These are phyloP conservation scores for Fusarium caatingaense DNA, from an alignment of 2,329 filamentous ascomycete genomes.

Conservation along the genomic window DNA sequence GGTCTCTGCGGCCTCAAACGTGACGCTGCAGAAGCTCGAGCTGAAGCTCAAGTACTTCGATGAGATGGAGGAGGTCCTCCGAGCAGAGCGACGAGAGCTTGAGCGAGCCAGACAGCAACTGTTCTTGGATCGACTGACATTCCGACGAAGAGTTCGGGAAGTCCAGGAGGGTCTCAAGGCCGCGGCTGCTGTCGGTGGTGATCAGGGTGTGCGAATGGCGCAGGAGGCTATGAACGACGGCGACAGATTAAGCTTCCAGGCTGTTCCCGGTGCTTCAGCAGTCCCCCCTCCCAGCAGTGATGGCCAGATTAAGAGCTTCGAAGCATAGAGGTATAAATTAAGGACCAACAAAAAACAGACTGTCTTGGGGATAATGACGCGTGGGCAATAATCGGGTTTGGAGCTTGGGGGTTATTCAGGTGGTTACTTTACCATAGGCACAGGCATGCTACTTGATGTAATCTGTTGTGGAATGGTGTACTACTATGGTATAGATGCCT, in stretches of 20 bases:
- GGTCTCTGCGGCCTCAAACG: constrained; percentile 90
- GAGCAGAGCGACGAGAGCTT: constrained; percentile 91
- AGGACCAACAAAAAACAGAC: not conserved
- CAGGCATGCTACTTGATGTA: constrained; percentile 12
- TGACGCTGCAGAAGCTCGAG: constrained; percentile 95
- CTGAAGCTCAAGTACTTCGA: constrained; percentile 96
- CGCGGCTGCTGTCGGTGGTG: constrained; percentile 61
- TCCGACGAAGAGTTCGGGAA: constrained; percentile 87
- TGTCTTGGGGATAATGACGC: constrained; percentile 17
- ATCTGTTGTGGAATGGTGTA: constrained; percentile 31
- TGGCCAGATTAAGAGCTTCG: constrained; percentile 68
- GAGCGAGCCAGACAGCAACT: constrained; percentile 92
- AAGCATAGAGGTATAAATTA: constrained; percentile 55
- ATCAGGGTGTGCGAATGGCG: constrained; percentile 61
- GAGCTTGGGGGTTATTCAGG: constrained; percentile 17
- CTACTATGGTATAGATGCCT: constrained; percentile 38
- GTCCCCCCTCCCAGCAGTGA: constrained; percentile 67
- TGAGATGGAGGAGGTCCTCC: constrained; percentile 92
- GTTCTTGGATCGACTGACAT: constrained; percentile 89
- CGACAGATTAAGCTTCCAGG: constrained; percentile 66
- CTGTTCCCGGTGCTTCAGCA: constrained; percentile 54
- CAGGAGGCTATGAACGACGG: constrained; percentile 61
- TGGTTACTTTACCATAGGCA: constrained; percentile 5
- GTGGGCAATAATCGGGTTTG: constrained; percentile 29
- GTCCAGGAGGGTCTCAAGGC: constrained; percentile 80